Percentiles rank a stretch among this genome's conserved stretches.
Evolutionary conservation across 2,329 filamentous ascomycete species (phyloP).

Genomic region (Aspergillus versicolor): DNA sequence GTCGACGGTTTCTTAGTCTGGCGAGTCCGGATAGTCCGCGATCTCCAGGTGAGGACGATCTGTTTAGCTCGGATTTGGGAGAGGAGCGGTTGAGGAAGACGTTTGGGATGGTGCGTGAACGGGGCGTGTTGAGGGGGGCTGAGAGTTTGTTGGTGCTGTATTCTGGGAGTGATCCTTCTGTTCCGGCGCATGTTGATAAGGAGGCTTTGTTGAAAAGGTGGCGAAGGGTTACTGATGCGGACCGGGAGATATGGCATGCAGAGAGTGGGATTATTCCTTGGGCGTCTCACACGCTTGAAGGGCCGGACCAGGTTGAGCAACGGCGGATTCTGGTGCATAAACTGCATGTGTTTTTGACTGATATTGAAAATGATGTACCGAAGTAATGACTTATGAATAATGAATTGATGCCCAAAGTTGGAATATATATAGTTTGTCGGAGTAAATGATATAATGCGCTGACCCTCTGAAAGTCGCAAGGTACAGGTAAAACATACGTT

Average conservation of each 20-base stretch:
- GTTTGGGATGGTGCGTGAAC: slow-evolving; percentile 56
- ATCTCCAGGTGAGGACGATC: slow-evolving; percentile 73
- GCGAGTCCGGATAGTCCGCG: slow-evolving; percentile 52
- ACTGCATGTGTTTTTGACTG: not conserved
- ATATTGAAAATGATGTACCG: not conserved
- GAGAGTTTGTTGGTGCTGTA: slow-evolving; percentile 43
- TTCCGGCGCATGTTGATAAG: slow-evolving; percentile 47
- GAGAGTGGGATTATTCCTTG: slow-evolving; percentile 49
- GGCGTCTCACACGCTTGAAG: slow-evolving; percentile 26
- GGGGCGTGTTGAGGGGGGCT: slow-evolving; percentile 37
- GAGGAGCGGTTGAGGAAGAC: slow-evolving; percentile 57
- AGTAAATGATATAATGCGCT: no score
- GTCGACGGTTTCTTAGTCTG: slow-evolving; percentile 59
- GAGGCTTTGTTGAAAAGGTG: slow-evolving; percentile 43
- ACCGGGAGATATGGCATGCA: slow-evolving; percentile 46
- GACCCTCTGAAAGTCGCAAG: no score
- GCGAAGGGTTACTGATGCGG: slow-evolving; percentile 41
- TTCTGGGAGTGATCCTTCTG: slow-evolving; percentile 48
- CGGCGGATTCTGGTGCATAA: not conserved
- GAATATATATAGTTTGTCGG: no score
- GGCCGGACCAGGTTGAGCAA: not conserved
- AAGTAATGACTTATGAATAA: no score
- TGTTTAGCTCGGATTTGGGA: slow-evolving; percentile 74
- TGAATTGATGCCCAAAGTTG: no score
- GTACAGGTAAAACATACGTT: no score